phyloP scores from a whole-genome alignment of 2,329 filamentous ascomycete genomes.

The Epichloe sp. region DNA sequence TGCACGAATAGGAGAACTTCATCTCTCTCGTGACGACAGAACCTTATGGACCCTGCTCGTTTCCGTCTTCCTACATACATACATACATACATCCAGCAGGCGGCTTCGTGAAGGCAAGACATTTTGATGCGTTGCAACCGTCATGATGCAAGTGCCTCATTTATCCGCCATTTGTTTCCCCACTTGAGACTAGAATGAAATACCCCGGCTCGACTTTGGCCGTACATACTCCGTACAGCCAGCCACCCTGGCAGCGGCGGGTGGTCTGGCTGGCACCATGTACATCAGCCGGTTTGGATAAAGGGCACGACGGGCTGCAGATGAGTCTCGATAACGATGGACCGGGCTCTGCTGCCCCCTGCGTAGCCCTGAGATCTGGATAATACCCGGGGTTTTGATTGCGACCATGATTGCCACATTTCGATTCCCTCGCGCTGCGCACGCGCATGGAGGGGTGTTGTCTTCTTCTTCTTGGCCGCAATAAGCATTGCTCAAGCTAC shows the following conservation, averaged over 20 bases:
- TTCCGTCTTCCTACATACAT: too few relatives aligned
- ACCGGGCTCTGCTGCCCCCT: background rate
- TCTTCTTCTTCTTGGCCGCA: too few relatives aligned
- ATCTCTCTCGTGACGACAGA: too few relatives aligned
- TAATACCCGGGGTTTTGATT: background rate
- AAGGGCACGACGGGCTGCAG: background rate
- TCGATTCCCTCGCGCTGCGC: too few relatives aligned
- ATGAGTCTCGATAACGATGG: background rate
- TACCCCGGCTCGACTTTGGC: background rate
- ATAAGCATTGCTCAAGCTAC: background rate
- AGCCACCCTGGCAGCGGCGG: too few relatives aligned
- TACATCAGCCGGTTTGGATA: background rate
- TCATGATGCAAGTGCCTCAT: background rate
- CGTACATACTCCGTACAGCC: too few relatives aligned
- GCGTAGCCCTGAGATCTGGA: background rate
- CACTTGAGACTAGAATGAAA: background rate
- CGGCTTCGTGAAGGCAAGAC: too few relatives aligned
- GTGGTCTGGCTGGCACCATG: background rate
- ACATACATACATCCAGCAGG: too few relatives aligned
- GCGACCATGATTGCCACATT: background rate
- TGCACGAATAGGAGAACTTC: background rate
- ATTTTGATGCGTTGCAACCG: background rate
- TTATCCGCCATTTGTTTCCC: background rate
- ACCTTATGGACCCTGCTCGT: too few relatives aligned
- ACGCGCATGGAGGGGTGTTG: fast-evolving